These are phyloP conservation scores for Cercospora berteroae DNA, from an alignment of 2,329 filamentous ascomycete species.

Conservation along the genomic window DNA sequence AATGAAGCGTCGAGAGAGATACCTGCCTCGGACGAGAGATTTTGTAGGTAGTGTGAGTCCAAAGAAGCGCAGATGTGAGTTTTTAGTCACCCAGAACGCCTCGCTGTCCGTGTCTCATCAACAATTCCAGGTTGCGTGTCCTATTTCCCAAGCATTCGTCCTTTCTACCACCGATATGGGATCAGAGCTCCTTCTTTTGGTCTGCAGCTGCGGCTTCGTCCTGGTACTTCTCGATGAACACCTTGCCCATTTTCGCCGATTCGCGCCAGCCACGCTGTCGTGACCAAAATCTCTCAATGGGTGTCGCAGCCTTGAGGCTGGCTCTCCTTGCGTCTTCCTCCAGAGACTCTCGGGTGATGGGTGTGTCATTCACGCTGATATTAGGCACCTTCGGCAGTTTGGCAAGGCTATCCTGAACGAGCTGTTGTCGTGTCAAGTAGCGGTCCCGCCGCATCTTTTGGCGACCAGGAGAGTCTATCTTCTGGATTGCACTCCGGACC, in stretches of 20 bases:
- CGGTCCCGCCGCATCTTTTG: slow-evolving; percentile 82
- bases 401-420: slow-evolving; percentile 70
- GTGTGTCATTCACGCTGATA: slow-evolving; percentile 50
- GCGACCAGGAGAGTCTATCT: slow-evolving; percentile 80
- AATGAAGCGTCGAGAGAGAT: neutral
- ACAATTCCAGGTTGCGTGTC: neutral
- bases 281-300: slow-evolving; percentile 54
- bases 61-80: neutral
- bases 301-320: slow-evolving; percentile 44
- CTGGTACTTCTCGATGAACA: slow-evolving; percentile 48
- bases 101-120: neutral
- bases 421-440: slow-evolving; percentile 74
- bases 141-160: too few relatives aligned
- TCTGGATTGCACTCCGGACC: slow-evolving; percentile 70
- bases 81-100: neutral
- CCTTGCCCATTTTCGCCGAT: slow-evolving; percentile 51
- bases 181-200: slow-evolving; percentile 39
- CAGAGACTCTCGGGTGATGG: slow-evolving; percentile 63
- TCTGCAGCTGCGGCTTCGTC: slow-evolving; percentile 26
- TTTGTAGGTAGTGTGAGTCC: neutral
- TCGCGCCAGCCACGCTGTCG: slow-evolving; percentile 52
- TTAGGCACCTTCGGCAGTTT: slow-evolving; percentile 49
- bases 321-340: slow-evolving; percentile 56
- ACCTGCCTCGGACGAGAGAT: neutral
- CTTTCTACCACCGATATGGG: too few relatives aligned